phyloP scores from a whole-genome alignment of 1,139 yeast species.

The Wickerhamomyces sp. region DNA sequence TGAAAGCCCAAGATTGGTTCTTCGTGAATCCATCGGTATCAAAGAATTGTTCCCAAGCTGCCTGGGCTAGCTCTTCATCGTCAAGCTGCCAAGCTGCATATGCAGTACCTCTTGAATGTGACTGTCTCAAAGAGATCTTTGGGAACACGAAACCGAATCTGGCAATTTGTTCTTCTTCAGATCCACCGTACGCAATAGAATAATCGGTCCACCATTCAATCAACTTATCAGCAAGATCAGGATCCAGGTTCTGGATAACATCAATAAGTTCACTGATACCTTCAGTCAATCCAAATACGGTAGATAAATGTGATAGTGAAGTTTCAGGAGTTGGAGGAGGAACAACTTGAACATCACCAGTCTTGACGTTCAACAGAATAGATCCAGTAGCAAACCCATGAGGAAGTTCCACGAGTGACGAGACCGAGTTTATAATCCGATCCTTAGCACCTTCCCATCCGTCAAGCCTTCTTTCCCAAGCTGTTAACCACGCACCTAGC shows the following conservation, averaged over 20 bases:
- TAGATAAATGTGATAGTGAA: conserved; percentile 16
- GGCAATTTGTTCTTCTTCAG: background rate
- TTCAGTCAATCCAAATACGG: conserved; percentile 16
- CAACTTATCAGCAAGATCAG: conserved; percentile 2
- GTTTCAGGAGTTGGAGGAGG: conserved; percentile 12
- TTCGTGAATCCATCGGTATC: conserved; percentile 8
- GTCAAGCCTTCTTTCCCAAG: conserved; percentile 14
- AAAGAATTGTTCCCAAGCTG: conserved; percentile 13
- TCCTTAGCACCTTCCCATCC: conserved; percentile 9
- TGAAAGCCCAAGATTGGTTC: background rate
- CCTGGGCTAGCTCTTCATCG: conserved; percentile 4
- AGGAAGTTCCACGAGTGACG: conserved; percentile 4
- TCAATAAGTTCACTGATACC: conserved; percentile 12
- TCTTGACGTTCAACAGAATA: conserved; percentile 9
- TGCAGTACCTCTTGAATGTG: conserved; percentile 15
- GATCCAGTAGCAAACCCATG: conserved; percentile 13
- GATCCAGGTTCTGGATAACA: conserved; percentile 3
- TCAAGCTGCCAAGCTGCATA: conserved; percentile 6
- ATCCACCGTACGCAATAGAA: conserved; percentile 8
- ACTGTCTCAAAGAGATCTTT: conserved; percentile 8
- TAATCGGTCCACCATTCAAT: conserved; percentile 11
- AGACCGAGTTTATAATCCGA: conserved; percentile 3
- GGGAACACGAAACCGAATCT: background rate
- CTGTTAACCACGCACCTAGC: conserved; percentile 14
- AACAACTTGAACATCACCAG: conserved; percentile 11